Evolutionary conservation across 257 asterid genomes (phyloP).

Genomic region (Marsdenia floribunda): DNA sequence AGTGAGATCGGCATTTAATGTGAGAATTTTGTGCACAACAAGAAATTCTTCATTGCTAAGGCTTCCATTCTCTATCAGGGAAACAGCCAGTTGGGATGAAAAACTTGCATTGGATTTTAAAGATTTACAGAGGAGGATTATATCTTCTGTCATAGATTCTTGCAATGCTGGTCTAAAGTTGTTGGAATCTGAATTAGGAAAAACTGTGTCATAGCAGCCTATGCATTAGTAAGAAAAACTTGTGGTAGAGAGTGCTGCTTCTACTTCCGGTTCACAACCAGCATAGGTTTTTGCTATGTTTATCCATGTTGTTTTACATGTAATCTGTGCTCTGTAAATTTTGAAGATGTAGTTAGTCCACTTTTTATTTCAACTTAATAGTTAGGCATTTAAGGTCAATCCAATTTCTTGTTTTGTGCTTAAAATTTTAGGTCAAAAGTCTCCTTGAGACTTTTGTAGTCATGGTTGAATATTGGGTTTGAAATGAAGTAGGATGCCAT

Average conservation of each 20-base stretch:
- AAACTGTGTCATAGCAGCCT: neutral
- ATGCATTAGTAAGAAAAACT: neutral
- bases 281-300: neutral
- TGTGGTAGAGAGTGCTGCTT: neutral
- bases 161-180: conserved; percentile 58
- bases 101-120: conserved; percentile 66
- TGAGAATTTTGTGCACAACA: neutral
- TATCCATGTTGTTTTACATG: neutral
- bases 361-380: neutral
- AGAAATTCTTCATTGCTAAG: neutral
- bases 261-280: neutral
- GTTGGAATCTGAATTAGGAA: conserved; percentile 46
- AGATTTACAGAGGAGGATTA: conserved; percentile 54
- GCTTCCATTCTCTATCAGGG: conserved; percentile 32
- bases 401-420: neutral
- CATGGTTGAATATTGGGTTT: neutral
- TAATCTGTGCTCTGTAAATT: neutral
- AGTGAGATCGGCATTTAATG: conserved; percentile 8
- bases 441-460: neutral
- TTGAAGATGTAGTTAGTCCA: neutral
- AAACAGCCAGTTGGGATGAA: conserved; percentile 55
- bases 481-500: neutral
- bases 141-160: conserved; percentile 55
- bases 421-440: neutral
- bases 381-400: neutral